phyloP scores from a whole-genome alignment of 345 rosid genomes.

The thale cress (Arabidopsis thaliana) region TAIR10.1 NC_003070.9:17720001-17720500 shows the following conservation, averaged over 20 bases:
- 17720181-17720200: constrained; percentile 77
- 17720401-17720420: constrained; percentile 45
- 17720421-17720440: constrained; percentile 76
- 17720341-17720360: constrained; percentile 82
- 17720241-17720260: constrained; percentile 70
- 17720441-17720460: constrained; percentile 79
- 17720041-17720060: constrained; percentile 13
- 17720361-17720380: constrained; percentile 62
- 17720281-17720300: constrained; percentile 81
- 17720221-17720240: constrained; percentile 77
- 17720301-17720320: constrained; percentile 85
- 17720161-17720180: constrained; percentile 70
- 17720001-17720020: constrained; percentile 25
- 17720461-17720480: constrained; percentile 80
- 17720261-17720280: constrained; percentile 71
- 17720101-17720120: constrained; percentile 80
- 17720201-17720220: constrained; percentile 67
- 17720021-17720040: constrained; percentile 14
- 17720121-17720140: constrained; percentile 53
- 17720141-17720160: constrained; percentile 57
- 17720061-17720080: constrained; percentile 41
- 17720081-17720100: constrained; percentile 42
- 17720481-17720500: constrained; percentile 68
- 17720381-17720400: constrained; percentile 85
- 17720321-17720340: constrained; percentile 79